Percentiles rank a stretch among this genome's conserved stretches.
Conservation (phyloP, 257 asterid genomes). For the Penstemon davidsonii region DNA sequence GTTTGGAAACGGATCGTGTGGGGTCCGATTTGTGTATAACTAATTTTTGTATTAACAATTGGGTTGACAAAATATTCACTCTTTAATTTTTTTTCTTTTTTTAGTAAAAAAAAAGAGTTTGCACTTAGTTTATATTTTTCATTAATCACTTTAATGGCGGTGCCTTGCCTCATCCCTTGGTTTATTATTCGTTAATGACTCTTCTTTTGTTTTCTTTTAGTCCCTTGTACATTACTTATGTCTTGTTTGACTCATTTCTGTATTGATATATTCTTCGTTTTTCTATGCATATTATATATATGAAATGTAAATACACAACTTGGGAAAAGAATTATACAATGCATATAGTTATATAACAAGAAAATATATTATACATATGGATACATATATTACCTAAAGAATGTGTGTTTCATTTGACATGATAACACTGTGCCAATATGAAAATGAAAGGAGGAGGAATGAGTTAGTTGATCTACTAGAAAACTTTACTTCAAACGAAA, state of each 20-base stretch:
- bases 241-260: no score
- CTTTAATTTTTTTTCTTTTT: background rate
- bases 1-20: conserved; percentile 8
- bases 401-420: background rate
- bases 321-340: no score
- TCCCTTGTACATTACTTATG: no score
- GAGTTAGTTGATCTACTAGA: conserved; percentile 8
- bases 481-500: conserved; percentile 38
- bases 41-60: background rate
- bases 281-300: no score
- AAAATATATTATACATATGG: no score
- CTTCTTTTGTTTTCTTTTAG: background rate
- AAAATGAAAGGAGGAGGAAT: background rate
- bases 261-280: no score
- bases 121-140: no score
- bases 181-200: background rate
- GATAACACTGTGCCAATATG: background rate
- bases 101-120: background rate
- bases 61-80: background rate
- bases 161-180: background rate
- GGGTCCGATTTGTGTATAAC: conserved; percentile 8
- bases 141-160: no score
- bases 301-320: no score
- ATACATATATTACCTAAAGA: no score
- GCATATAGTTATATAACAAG: no score